Evolutionary conservation across 2,329 filamentous ascomycete species (phyloP), one percentile per base, ranked within the genome.

Genomic region (Juglanconis oblonga): DNA sequence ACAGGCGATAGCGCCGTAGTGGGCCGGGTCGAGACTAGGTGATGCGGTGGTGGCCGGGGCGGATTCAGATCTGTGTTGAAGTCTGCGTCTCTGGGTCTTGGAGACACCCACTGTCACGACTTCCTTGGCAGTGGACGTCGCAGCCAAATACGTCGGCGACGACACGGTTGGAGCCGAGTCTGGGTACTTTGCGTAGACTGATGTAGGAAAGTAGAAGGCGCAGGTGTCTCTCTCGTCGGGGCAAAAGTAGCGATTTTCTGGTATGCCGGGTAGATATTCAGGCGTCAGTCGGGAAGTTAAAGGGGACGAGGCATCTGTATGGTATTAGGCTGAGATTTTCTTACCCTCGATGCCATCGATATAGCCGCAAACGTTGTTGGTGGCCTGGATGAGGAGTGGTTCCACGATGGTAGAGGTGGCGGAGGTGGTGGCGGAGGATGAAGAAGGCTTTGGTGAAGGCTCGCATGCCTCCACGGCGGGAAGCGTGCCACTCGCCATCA

Each of bases 141-240:
- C 31, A 17, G 29, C 33, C 3, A 13, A 4, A 36, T 9, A 8
- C 11, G 3, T n/a, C 14, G 35, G 48, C 4, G 42, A 4, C 10
- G 32, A 5, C 35, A 50, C 10, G 36, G 33, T 36, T 9, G 40
- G 8, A 36, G 35, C 55, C 11, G 10, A 13, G 10, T 6, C 31
- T 2, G 42, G 9, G 10, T 38, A 14, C 36, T 24, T 51, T 40
- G 42, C 38, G 33, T 24, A 29, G 1, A 17, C 13, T n/a, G 58
- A 60, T 9, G 38, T 52, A 3, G 58, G 52, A 33, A 56, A 60
- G 53, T 60, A 60, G 14, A 60, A 31, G 52, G 58, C 58, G 33
- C 58, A 60, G 24, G 24, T 56, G 13, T 59, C n/a, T 6, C 47
- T 48, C 6, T 2, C n/a, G 3, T 32, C 9, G 1, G 17, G 24